Base-by-base conservation (phyloP, 495 filamentous ascomycete genomes). In the Penicillium taxi region DNA sequence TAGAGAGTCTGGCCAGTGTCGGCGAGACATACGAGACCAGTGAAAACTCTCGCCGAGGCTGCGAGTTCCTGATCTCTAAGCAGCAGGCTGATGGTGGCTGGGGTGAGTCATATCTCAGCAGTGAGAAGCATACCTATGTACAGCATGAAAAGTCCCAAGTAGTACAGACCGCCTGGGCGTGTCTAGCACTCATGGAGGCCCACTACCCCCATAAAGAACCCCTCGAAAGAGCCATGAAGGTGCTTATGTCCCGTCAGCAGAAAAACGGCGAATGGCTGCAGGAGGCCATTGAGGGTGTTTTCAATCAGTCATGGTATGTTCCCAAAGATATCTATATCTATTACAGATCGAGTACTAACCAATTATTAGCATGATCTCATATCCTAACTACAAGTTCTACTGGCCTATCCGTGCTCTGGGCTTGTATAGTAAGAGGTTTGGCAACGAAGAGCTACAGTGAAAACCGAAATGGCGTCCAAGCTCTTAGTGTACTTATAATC, bases 321-420 rank as follows among this genome's bases (percentile, higher is more conserved):
- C 22, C 17, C 22, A 2, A 27, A 32, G 66, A 58, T 61, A 81
- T 83, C 75, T 86, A 83, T 24, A n/a, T 37, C 3, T 9, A 25
- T 9, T 26, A 32, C 78, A 77, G 19, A 86, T 89, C n/a, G n/a
- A n/a, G n/a, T 26, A 88, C 68, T 93, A 84, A 56, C 38, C 11
- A 21, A 6, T 35, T 41, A n/a, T 19, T 48, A 84, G 81, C 63
- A 96, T 96, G 90, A 98, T 98, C 38, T 91, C 90, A 3, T 98
- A 98, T 53, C 91, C 91, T 39, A 98, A 98, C 65, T 98, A 98
- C 70, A 98, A 98, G 68, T 89, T 94, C 60, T 84, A 81, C 35
- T 98, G 96, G 61, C 80, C 91, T 5, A 87, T 96, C 48, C 93
- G 90, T 50, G 91, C 91, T 4, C 56, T 98, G 19, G 91, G 91